Conservation (phyloP, 768 basidiomycete species). For the Boletus subcaerulescens region DNA sequence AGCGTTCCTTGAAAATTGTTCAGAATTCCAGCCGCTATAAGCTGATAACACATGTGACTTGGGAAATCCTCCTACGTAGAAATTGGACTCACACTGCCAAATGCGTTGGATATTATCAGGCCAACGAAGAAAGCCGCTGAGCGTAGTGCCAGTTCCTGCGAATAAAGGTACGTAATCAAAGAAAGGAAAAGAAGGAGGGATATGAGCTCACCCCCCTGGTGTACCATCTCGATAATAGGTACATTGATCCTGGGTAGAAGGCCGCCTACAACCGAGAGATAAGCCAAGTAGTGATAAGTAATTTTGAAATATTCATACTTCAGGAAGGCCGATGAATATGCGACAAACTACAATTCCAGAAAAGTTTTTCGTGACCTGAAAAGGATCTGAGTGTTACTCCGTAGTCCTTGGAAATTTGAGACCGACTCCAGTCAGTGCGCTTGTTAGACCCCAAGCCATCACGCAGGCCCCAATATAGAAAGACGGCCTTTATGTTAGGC, state of each 20-base stretch:
- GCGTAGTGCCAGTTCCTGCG: slow-evolving; percentile 60
- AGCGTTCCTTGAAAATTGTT: slow-evolving; percentile 62
- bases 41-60: slow-evolving; percentile 28
- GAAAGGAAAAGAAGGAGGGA: too few relatives aligned
- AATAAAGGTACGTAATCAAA: background rate
- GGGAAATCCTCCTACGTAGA: background rate
- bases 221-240: slow-evolving; percentile 51
- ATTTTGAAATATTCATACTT: slow-evolving; percentile 29
- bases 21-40: slow-evolving; percentile 78
- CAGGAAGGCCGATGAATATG: slow-evolving; percentile 62
- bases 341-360: slow-evolving; percentile 56
- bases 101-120: slow-evolving; percentile 62
- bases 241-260: slow-evolving; percentile 59
- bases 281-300: too few relatives aligned
- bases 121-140: slow-evolving; percentile 62
- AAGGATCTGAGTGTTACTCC: background rate
- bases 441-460: slow-evolving; percentile 60
- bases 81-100: slow-evolving; percentile 49
- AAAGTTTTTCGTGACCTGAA: slow-evolving; percentile 52
- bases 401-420: background rate
- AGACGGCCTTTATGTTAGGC: slow-evolving; percentile 44
- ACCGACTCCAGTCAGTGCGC: slow-evolving; percentile 56
- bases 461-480: slow-evolving; percentile 60
- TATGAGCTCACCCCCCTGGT: slow-evolving; percentile 35
- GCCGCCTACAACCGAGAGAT: slow-evolving; percentile 39